These are phyloP conservation scores for Hypseocharis bilobata DNA, from an alignment of 441 rosid genomes.

Conservation along the genomic window DNA sequence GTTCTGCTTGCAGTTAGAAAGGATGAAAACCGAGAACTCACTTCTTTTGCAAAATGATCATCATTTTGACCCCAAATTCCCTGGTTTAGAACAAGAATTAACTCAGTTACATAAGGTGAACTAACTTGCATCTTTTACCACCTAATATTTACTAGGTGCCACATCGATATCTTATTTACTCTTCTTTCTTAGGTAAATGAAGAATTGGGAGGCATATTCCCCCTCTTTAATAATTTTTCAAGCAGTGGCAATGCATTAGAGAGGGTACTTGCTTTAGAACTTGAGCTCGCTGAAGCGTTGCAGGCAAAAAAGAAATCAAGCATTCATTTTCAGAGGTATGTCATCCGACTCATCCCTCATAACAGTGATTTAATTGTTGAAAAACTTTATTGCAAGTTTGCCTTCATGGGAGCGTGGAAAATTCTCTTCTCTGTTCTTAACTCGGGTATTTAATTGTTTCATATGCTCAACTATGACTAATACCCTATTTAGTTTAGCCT, in stretches of 20 bases:
- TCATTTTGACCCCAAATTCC: constrained; percentile 45
- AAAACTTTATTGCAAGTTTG: constrained; percentile 1
- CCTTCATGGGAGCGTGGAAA: background rate
- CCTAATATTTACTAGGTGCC: constrained; percentile 6
- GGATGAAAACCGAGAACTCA: constrained; percentile 89
- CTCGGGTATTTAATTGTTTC: background rate
- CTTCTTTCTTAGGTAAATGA: constrained; percentile 59
- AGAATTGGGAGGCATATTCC: constrained; percentile 70
- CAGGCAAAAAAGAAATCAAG: constrained; percentile 60
- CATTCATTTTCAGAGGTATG: constrained; percentile 71
- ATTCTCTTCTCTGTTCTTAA: background rate
- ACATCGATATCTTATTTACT: constrained; percentile 11
- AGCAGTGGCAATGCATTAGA: constrained; percentile 63
- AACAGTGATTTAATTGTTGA: constrained; percentile 2
- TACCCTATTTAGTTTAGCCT: background rate
- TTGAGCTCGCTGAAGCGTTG: constrained; percentile 83
- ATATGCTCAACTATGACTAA: background rate
- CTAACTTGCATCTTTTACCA: constrained; percentile 3
- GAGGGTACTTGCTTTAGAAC: constrained; percentile 86
- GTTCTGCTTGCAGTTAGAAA: constrained; percentile 52
- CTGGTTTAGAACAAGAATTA: constrained; percentile 57
- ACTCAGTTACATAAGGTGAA: constrained; percentile 63
- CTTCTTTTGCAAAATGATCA: constrained; percentile 40
- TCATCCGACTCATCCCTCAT: constrained; percentile 12
- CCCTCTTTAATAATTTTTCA: constrained; percentile 47